A percentile compares a stretch with the other conserved stretches of the same genome.
phyloP scores from a whole-genome alignment of 2,329 filamentous ascomycete genomes.

The Leptographium radiaticola region DNA sequence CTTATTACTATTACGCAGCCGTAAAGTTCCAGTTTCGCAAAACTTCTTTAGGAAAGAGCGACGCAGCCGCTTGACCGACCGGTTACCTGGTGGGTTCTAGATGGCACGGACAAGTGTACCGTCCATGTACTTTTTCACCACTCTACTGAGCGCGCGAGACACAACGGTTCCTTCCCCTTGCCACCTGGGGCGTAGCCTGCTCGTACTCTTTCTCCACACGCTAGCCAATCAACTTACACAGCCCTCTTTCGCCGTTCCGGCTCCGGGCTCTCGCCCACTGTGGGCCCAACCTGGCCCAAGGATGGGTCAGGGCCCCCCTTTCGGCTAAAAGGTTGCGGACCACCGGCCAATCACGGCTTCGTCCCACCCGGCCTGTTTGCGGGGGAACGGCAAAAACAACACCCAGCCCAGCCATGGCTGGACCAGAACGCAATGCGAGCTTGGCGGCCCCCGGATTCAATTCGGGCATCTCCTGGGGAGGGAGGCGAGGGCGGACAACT shows the following conservation, averaged over 20 bases:
- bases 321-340: conserved; percentile 2
- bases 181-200: background rate
- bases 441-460: background rate
- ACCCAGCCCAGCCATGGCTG: background rate
- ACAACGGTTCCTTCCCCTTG: background rate
- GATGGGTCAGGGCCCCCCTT: background rate
- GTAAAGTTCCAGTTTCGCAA: background rate
- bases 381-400: conserved; percentile 5
- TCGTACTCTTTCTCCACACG: background rate
- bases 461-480: background rate
- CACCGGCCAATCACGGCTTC: conserved; percentile 9
- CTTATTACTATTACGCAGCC: background rate
- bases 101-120: background rate
- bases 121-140: background rate
- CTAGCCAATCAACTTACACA: conserved; percentile 12
- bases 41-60: background rate
- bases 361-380: conserved; percentile 3
- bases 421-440: background rate
- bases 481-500: background rate
- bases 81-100: conserved; percentile 5
- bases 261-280: background rate
- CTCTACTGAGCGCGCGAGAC: background rate
- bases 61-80: conserved; percentile 9
- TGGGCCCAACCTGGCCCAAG: background rate
- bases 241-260: conserved; percentile 1